Conservation (phyloP, 495 filamentous ascomycete genomes). For the Glarea lozoyensis region DNA sequence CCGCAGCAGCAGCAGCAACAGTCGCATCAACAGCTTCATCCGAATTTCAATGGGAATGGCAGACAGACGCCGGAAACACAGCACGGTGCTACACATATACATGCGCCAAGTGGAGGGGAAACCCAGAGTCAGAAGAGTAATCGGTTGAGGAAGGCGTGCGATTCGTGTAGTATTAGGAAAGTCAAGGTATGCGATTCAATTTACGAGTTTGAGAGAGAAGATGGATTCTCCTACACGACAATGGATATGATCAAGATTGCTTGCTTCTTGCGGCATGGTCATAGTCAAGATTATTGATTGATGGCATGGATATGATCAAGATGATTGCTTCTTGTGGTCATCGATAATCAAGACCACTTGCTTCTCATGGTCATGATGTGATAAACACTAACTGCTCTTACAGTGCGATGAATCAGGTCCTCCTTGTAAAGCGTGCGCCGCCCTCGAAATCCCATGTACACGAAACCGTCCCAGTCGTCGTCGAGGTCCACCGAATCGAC, state of each 20-base stretch:
- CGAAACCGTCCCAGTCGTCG: conserved; percentile 70
- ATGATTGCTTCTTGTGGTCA: no score
- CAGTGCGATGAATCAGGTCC: conserved; percentile 76
- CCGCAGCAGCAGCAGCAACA: conserved; percentile 1
- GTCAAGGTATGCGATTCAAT: conserved; percentile 84
- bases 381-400: conserved; percentile 2
- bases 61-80: conserved; percentile 1
- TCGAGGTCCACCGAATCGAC: conserved; percentile 76
- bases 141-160: conserved; percentile 70
- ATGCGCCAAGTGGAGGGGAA: conserved; percentile 1
- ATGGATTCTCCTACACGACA: no score
- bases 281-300: no score
- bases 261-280: no score
- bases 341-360: no score
- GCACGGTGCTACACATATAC: neutral
- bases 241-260: no score
- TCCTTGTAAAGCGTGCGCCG: conserved; percentile 71
- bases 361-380: no score
- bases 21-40: conserved; percentile 2
- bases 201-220: no score
- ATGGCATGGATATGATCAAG: no score
- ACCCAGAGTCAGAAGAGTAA: conserved; percentile 25
- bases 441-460: conserved; percentile 76
- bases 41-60: conserved; percentile 13
- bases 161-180: conserved; percentile 77